Base-by-base conservation (phyloP, 805 yeast species). In the Saturnispora hagleri region DNA sequence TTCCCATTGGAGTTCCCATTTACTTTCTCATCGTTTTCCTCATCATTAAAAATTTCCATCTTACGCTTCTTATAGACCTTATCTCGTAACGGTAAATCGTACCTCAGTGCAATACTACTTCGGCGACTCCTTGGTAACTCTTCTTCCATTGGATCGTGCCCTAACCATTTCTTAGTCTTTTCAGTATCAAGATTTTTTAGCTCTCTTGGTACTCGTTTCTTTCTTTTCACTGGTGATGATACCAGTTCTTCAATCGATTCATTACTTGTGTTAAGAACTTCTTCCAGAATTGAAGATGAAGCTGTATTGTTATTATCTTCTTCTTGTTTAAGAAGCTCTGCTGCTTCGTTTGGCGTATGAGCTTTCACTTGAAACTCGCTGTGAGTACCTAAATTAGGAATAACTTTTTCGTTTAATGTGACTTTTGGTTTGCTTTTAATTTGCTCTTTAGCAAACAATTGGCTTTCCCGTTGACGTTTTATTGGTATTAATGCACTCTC, bases 1-100 rank as follows among this genome's bases (percentile, higher is more conserved):
- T 36, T 35, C 36, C 17, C 40, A 26, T 24, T 36, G 8, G 36
- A 28, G 3, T 20, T 41, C 10, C 24, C 44, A 24, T 13, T 27
- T 12, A 22, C 43, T 5, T 35, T 18, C 8, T 18, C 12, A n/a
- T 45, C 33, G 15, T 53, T 51, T 26, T 61, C 59, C 22, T 57
- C 52, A 41, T 58, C 60, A 6, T 47, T 36, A 35, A 51, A 55
- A 3, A 48, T 40, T 9, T 55, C 53, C 22, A 52, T 34, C 12
- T 44, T 44, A 13, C 22, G 27, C 24, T 18, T 38, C 15, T 38
- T 38, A 12, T 18, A 4, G 6, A 17, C 27, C 6, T 41, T 38
- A 22, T 55, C 74, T 73, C 31, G 71, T 83, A 0, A 81, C 79
- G 80, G 57, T 91, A 73, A 61, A 95, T 75, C 82, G 84, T 74